Conservation (phyloP, 306 rosid species). For the Quercus dentata region DNA sequence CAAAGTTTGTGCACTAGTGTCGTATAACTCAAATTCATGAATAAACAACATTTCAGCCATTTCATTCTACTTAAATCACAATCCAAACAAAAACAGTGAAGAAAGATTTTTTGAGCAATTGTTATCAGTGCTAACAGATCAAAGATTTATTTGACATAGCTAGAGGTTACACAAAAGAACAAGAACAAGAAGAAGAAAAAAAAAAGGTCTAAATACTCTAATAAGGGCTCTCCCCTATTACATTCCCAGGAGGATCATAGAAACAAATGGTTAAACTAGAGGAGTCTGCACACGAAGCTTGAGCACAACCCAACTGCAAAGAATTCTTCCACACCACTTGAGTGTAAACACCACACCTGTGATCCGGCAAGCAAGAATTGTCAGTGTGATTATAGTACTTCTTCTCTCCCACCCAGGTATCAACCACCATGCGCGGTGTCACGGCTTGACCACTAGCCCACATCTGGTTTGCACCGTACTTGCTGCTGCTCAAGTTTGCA, state of each 20-base stretch:
- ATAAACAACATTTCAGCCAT: too few species aligned
- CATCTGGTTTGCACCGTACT: conserved; percentile 80
- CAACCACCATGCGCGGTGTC: conserved; percentile 60
- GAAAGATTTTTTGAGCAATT: too few species aligned
- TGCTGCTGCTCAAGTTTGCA: conserved; percentile 51
- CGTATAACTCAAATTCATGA: too few species aligned
- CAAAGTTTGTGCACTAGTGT: too few species aligned
- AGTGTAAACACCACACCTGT: conserved; percentile 71
- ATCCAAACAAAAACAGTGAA: too few species aligned
- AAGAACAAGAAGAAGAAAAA: too few species aligned
- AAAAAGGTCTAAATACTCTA: background rate
- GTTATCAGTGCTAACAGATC: too few species aligned
- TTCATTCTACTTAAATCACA: too few species aligned
- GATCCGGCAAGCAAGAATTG: conserved; percentile 55
- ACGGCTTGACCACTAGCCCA: conserved; percentile 39
- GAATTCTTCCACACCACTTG: conserved; percentile 87
- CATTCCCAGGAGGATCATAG: conserved; percentile 75
- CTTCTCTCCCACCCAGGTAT: conserved; percentile 75
- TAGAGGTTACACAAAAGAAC: too few species aligned
- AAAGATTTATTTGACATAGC: too few species aligned
- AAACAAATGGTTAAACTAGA: conserved; percentile 62
- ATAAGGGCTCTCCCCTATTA: conserved; percentile 67
- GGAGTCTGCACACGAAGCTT: conserved; percentile 48
- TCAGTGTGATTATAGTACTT: conserved; percentile 45
- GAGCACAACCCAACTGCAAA: conserved; percentile 56